These are phyloP conservation scores for Nemania abortiva DNA, from an alignment of 2,329 filamentous ascomycete species.

Conservation along the genomic window DNA sequence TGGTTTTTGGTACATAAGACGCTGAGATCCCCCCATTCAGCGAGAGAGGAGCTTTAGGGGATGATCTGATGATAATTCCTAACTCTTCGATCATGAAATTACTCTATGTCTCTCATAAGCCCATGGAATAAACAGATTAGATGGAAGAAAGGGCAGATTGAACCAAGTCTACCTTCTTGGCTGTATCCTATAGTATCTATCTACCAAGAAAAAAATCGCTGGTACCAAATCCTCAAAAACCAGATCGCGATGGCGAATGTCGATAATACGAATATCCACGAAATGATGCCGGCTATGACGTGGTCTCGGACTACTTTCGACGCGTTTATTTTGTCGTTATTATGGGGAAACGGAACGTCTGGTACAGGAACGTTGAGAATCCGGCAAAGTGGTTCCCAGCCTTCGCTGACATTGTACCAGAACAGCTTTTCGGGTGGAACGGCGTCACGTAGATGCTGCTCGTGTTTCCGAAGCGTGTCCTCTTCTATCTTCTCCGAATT, in stretches of 20 bases:
- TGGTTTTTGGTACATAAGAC: slow-evolving; percentile 28
- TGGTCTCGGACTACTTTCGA: slow-evolving; percentile 47
- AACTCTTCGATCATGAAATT: not conserved
- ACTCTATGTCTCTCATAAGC: slow-evolving; percentile 14
- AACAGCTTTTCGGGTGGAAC: slow-evolving; percentile 53
- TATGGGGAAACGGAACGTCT: slow-evolving; percentile 53
- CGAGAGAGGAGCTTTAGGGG: not conserved
- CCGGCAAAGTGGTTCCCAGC: slow-evolving; percentile 53
- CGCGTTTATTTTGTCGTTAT: slow-evolving; percentile 51
- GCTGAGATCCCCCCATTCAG: slow-evolving; percentile 12
- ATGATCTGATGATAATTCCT: not conserved
- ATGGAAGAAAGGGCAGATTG: not conserved
- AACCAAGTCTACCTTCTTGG: slow-evolving; percentile 1
- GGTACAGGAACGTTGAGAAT: slow-evolving; percentile 53
- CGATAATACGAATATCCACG: slow-evolving; percentile 49
- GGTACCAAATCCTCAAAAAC: slow-evolving; percentile 38
- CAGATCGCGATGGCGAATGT: slow-evolving; percentile 42
- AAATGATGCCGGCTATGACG: slow-evolving; percentile 45
- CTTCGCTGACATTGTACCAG: slow-evolving; percentile 53
- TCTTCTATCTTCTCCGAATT: slow-evolving; percentile 50
- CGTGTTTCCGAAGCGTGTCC: slow-evolving; percentile 49
- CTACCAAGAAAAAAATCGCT: slow-evolving; percentile 28
- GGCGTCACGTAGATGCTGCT: slow-evolving; percentile 50
- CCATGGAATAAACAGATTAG: not conserved
- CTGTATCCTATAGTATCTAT: slow-evolving; percentile 24